Base-by-base conservation (phyloP, 768 basidiomycete genomes). In the Cubamyces sp. region DNA sequence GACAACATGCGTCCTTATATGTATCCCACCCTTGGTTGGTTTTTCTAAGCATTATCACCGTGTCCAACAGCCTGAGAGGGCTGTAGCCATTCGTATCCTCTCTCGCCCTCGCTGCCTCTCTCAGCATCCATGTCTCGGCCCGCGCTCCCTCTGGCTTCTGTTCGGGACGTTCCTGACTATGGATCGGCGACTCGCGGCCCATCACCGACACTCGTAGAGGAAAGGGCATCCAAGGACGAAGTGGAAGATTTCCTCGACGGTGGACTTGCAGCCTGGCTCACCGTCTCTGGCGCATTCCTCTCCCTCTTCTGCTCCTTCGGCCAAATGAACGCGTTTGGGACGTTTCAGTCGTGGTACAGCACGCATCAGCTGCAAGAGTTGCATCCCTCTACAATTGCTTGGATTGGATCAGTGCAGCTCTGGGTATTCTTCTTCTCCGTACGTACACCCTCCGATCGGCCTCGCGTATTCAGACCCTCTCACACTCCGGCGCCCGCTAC, bases 361-460 rank as follows among this genome's bases (percentile, higher is more conserved):
- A 72, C 70, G 11, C 83, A 90, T 69, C 84, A 90, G 69, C 78
- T 90, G 19, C 71, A 71, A n/a, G 70, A 78, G 62, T 62, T 80
- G 41, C 73, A 83, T 15, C 75, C 69, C 0, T 70, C 69, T 1
- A 66, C 67, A 21, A 56, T 70, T 43, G 66, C 69, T 2, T 70
- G 67, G 69, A 88, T 90, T 64, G 88, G 87, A 8, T 85, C 86
- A 1, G 65, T 88, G 48, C 88, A 90, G 66, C 75, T 90, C 4
- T 89, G 84, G 81, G 75, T 82, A 23, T 89, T 90, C 72, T 90
- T 90, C 77, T 82, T 87, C 68, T 84, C 85, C 60, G 88, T 89
- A 70, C 50, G 85, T 57, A 16, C 67, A 14, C 30, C 37, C 54
- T 53, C 51, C 57, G 52, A 56, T 46, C 40, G 30, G 47, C 40